A percentile compares a stretch with the other conserved stretches of the same genome.
Conservation (phyloP, 2,329 filamentous ascomycete species). For the Rutstroemia sydowiana region DNA sequence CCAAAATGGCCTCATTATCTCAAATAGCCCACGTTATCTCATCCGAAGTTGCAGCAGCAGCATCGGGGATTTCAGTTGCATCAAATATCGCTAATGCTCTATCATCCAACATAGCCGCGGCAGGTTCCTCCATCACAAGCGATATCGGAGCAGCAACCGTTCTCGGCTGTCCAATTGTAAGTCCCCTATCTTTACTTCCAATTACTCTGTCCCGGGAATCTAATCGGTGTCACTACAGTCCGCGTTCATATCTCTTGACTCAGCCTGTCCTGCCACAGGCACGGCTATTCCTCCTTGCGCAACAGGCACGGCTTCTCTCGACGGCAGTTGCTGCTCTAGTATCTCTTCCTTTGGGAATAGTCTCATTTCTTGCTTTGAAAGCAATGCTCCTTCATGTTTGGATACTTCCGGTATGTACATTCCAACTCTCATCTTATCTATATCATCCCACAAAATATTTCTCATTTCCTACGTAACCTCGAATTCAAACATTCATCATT, state of each 20-base stretch:
- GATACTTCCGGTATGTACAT: neutral
- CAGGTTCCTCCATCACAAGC: neutral
- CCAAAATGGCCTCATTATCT: no score
- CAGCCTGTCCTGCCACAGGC: conserved; percentile 3
- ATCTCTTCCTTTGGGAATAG: neutral
- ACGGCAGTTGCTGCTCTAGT: neutral
- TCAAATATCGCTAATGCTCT: no score
- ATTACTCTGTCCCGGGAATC: neutral
- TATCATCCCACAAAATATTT: neutral
- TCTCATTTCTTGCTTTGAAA: neutral
- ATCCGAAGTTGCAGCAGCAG: no score
- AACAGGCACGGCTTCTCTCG: neutral
- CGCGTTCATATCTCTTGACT: conserved; percentile 5
- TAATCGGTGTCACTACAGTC: neutral
- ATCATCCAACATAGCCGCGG: neutral
- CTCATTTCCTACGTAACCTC: no score
- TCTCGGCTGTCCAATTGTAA: conserved; percentile 6
- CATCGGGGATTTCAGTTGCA: no score
- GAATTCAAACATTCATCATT: no score
- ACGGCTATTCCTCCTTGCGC: neutral
- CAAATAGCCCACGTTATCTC: no score
- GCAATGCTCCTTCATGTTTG: conserved; percentile 3
- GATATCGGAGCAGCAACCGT: neutral
- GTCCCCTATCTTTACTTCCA: neutral
- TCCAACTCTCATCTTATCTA: no score